A percentile compares a stretch with the other conserved stretches of the same genome.
phyloP scores from a whole-genome alignment of 192 early-diverging fungal genomes.

The Borealophlyctis nickersoniae region DNA sequence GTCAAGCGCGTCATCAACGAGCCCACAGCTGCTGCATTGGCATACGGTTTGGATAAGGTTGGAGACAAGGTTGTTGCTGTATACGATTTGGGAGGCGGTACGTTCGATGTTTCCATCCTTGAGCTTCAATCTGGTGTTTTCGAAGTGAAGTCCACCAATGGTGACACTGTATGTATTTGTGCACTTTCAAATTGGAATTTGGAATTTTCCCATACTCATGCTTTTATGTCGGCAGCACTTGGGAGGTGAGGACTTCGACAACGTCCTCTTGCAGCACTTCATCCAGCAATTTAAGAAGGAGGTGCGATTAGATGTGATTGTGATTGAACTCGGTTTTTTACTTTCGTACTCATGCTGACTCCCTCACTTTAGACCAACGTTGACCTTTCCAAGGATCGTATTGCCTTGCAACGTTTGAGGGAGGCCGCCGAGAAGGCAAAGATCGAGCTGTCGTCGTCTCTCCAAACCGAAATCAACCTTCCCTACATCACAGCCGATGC shows the following conservation, averaged over 20 bases:
- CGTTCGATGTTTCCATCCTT: constrained; percentile 99
- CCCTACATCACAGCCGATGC: constrained; percentile 92
- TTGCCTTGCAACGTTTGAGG: constrained; percentile 96
- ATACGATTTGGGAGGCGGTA: constrained; percentile 97
- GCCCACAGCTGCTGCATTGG: constrained; percentile 90
- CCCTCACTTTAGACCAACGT: constrained; percentile 53
- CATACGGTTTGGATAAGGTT: constrained; percentile 80
- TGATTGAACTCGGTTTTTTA: constrained; percentile 1
- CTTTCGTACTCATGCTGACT: neutral
- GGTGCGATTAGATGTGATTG: constrained; percentile 18
- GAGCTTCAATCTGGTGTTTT: constrained; percentile 98
- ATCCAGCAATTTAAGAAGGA: constrained; percentile 92
- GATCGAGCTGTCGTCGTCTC: constrained; percentile 93
- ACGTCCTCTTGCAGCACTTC: constrained; percentile 70
- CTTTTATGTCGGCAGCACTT: constrained; percentile 38
- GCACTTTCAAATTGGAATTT: too few relatives aligned
- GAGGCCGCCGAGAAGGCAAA: constrained; percentile 98
- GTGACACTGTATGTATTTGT: constrained; percentile 72
- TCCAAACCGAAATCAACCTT: constrained; percentile 94
- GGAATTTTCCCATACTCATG: constrained; percentile 46
- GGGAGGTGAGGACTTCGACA: constrained; percentile 68
- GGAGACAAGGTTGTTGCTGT: constrained; percentile 91
- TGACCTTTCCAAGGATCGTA: constrained; percentile 82
- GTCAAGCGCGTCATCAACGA: constrained; percentile 95
- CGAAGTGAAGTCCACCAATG: constrained; percentile 98